These are phyloP conservation scores for Mycena amicta DNA, from an alignment of 768 basidiomycete genomes.

Conservation along the genomic window DNA sequence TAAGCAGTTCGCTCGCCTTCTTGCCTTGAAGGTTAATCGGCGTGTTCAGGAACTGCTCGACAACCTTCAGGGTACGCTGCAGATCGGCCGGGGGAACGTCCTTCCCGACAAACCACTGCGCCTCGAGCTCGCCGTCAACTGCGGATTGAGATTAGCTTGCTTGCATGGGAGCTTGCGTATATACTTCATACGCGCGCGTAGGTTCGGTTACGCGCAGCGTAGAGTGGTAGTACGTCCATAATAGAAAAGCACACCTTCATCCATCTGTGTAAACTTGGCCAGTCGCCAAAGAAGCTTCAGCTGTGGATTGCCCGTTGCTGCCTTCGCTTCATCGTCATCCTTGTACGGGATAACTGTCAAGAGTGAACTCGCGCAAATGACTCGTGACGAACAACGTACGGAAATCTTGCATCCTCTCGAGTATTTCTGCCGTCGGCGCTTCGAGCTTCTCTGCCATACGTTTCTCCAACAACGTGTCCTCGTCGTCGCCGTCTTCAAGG, in stretches of 20 bases:
- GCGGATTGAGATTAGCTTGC: too few relatives aligned
- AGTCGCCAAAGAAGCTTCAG: conserved; percentile 87
- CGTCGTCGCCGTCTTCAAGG: conserved; percentile 12
- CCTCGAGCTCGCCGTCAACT: conserved; percentile 43
- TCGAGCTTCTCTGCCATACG: conserved; percentile 19
- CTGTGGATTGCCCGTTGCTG: conserved; percentile 74
- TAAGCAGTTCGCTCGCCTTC: conserved; percentile 70
- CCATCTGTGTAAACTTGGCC: conserved; percentile 65
- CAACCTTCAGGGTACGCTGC: conserved; percentile 67
- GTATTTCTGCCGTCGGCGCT: conserved; percentile 15
- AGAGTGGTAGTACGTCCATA: too few relatives aligned
- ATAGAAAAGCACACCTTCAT: conserved; percentile 72
- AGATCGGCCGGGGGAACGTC: conserved; percentile 68
- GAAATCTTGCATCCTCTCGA: conserved; percentile 14
- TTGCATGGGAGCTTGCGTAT: too few relatives aligned
- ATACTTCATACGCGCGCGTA: too few relatives aligned
- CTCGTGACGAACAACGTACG: conserved; percentile 5
- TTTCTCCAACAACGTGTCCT: conserved; percentile 14
- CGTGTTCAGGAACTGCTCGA: conserved; percentile 79
- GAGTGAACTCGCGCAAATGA: conserved; percentile 4
- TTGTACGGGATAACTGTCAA: conserved; percentile 72
- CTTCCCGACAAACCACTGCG: conserved; percentile 86
- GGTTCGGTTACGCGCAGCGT: too few relatives aligned
- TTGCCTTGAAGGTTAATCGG: conserved; percentile 84
- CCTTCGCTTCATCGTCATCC: conserved; percentile 73